A percentile compares a stretch with the other conserved stretches of the same genome.
These are phyloP conservation scores for Nakazawaea pomicola DNA, from an alignment of 805 yeast species.

Conservation along the genomic window DNA sequence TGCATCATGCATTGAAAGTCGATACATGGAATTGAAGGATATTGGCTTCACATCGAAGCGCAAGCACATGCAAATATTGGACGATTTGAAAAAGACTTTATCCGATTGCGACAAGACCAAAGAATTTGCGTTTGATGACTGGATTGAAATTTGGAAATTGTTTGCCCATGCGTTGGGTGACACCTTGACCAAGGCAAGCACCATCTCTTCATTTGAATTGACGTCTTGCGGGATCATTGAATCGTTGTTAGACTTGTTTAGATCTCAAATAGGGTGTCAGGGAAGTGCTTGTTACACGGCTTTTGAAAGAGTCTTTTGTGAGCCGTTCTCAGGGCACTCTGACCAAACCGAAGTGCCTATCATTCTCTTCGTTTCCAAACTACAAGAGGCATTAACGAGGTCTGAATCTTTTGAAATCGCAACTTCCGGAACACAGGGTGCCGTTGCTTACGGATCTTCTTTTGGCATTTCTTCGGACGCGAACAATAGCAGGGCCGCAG, in stretches of 20 bases:
- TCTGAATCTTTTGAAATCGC: constrained; percentile 67
- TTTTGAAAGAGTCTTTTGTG: constrained; percentile 39
- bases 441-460: constrained; percentile 24
- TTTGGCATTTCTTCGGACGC: constrained; percentile 13
- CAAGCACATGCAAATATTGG: constrained; percentile 25
- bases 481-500: constrained; percentile 36
- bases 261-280: constrained; percentile 20
- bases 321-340: constrained; percentile 26
- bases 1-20: constrained; percentile 24
- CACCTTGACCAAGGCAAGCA: constrained; percentile 12
- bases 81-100: constrained; percentile 21
- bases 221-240: constrained; percentile 61
- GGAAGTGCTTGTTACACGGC: constrained; percentile 34
- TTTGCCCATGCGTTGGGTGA: constrained; percentile 31
- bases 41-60: constrained; percentile 18
- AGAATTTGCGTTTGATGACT: constrained; percentile 23
- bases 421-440: constrained; percentile 33
- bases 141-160: constrained; percentile 32
- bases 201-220: constrained; percentile 70
- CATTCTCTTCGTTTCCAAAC: constrained; percentile 43
- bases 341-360: constrained; percentile 28
- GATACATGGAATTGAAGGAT: constrained; percentile 22
- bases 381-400: constrained; percentile 72
- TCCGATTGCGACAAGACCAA: constrained; percentile 17
- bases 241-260: constrained; percentile 33